phyloP scores from a whole-genome alignment of 208 protist species.

The Histomonas meleagridis region DNA sequence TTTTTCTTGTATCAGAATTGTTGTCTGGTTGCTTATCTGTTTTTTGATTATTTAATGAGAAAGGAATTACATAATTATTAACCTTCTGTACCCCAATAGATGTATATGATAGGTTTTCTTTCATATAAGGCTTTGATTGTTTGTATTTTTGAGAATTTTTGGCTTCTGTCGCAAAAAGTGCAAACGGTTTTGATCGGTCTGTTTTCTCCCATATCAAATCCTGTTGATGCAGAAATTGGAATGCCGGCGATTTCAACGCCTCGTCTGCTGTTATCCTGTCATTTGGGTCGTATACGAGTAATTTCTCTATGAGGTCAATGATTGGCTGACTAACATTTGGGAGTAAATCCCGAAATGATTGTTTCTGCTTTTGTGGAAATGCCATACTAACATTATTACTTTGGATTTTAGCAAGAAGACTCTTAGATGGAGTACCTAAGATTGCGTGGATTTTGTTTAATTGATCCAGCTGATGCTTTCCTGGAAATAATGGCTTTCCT shows the following conservation, averaged over 20 bases:
- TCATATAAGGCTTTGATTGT: neutral
- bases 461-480: slow-evolving; percentile 22
- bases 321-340: neutral
- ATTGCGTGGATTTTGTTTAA: neutral
- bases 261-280: neutral
- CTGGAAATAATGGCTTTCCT: slow-evolving; percentile 43
- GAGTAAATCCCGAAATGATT: neutral
- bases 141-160: neutral
- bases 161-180: neutral
- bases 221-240: neutral
- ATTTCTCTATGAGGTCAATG: neutral
- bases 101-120: neutral
- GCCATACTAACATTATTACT: neutral
- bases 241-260: neutral
- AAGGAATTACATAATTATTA: too few relatives aligned
- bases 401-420: neutral
- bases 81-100: neutral
- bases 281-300: neutral
- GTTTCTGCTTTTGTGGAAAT: neutral
- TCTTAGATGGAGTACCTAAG: neutral
- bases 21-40: too few relatives aligned
- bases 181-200: neutral
- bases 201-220: neutral
- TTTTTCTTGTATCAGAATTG: neutral
- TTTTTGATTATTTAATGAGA: too few relatives aligned